These are phyloP conservation scores for Lanmaoa pseudosensibilis DNA, from an alignment of 768 basidiomycete genomes.

Conservation along the genomic window DNA sequence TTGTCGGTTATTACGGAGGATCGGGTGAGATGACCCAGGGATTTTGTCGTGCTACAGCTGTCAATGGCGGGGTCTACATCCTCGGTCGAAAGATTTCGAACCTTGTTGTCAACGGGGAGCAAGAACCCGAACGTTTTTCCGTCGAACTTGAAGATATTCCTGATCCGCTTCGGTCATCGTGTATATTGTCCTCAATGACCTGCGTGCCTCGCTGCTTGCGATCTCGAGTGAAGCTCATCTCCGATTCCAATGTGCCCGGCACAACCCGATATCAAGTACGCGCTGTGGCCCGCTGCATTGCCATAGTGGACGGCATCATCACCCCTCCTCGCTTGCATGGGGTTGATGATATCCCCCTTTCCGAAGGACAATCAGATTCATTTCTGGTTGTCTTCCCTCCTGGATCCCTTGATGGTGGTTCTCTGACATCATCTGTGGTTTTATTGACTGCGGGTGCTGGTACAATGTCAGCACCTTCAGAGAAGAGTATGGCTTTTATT, in stretches of 20 bases:
- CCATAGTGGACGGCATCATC: slow-evolving; percentile 43
- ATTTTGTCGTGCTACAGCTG: slow-evolving; percentile 84
- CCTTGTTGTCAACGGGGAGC: slow-evolving; percentile 31
- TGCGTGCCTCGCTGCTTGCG: slow-evolving; percentile 35
- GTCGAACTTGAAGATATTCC: slow-evolving; percentile 60
- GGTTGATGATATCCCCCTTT: slow-evolving; percentile 8
- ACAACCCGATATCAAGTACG: slow-evolving; percentile 1
- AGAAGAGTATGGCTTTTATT: slow-evolving; percentile 47
- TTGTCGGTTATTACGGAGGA: slow-evolving; percentile 95
- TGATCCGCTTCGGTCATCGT: slow-evolving; percentile 53
- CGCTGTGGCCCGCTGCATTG: slow-evolving; percentile 48
- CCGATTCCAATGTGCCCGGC: neutral
- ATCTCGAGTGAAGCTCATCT: slow-evolving; percentile 20
- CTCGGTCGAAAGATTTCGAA: slow-evolving; percentile 47
- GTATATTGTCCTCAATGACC: slow-evolving; percentile 52
- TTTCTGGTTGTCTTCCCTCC: slow-evolving; percentile 78
- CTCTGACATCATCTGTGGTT: slow-evolving; percentile 52
- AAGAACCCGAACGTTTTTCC: slow-evolving; percentile 34
- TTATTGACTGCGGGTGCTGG: slow-evolving; percentile 70
- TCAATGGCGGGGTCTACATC: slow-evolving; percentile 73
- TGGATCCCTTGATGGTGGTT: slow-evolving; percentile 47
- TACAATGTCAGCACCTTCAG: slow-evolving; percentile 70
- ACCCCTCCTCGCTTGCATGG: slow-evolving; percentile 31
- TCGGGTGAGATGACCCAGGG: slow-evolving; percentile 92
- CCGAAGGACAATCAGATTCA: slow-evolving; percentile 49